phyloP scores from a whole-genome alignment of 306 rosid genomes.

The Potentilla sterilis region DNA sequence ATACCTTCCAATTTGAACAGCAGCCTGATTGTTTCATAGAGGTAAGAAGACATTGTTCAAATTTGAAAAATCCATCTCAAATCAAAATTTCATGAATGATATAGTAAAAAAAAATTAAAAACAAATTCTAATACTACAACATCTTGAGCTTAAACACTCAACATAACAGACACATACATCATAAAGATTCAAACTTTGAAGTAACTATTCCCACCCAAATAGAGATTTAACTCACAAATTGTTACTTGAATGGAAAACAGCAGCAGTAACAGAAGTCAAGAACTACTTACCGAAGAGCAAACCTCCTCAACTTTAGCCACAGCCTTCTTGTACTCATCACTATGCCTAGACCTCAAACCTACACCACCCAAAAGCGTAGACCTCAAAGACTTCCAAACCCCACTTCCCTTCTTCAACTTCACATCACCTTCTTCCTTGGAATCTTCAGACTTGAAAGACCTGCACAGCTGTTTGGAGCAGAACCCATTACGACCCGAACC shows the following conservation, averaged over 20 bases:
- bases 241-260: background rate
- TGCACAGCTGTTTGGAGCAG: slow-evolving; percentile 53
- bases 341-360: slow-evolving; percentile 40
- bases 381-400: slow-evolving; percentile 63
- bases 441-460: slow-evolving; percentile 59
- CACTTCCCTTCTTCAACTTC: slow-evolving; percentile 38
- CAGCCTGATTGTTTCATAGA: slow-evolving; percentile 46
- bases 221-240: background rate
- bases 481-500: slow-evolving; percentile 38
- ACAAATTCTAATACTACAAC: background rate
- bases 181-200: slow-evolving; percentile 10
- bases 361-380: slow-evolving; percentile 49
- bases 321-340: slow-evolving; percentile 56
- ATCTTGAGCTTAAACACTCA: background rate
- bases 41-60: background rate
- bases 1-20: slow-evolving; percentile 86
- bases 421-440: slow-evolving; percentile 38
- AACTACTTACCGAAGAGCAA: slow-evolving; percentile 55
- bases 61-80: background rate
- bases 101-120: background rate
- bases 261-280: background rate
- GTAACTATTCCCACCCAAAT: background rate
- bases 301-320: slow-evolving; percentile 67
- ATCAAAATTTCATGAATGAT: background rate
- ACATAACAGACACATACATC: background rate